Percentiles rank a stretch among this genome's conserved stretches.
These are phyloP conservation scores for Tetraselmis chui DNA, from an alignment of 139 green algal genomes.

Conservation along the genomic window DNA sequence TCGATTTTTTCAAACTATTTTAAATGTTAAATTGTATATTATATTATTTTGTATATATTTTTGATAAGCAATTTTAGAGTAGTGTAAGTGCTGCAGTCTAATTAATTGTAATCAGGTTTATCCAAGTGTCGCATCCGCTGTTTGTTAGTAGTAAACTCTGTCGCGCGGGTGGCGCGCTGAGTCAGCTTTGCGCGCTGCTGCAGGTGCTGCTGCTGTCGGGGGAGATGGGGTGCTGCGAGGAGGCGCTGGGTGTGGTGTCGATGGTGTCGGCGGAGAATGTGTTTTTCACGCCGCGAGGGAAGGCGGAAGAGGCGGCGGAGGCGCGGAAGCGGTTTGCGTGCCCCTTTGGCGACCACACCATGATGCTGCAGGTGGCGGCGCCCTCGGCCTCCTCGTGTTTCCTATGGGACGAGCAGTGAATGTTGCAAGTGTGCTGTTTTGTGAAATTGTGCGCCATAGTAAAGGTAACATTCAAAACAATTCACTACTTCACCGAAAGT, in stretches of 20 bases:
- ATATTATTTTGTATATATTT: too few species aligned
- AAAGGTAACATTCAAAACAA: too few species aligned
- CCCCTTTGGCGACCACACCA: conserved; percentile 71
- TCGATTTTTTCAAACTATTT: too few species aligned
- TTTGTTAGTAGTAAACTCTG: too few species aligned
- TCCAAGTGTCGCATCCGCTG: too few species aligned
- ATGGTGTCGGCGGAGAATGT: conserved; percentile 71
- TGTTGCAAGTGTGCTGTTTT: too few species aligned
- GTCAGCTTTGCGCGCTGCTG: neutral
- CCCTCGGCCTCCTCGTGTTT: neutral
- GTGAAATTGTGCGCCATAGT: too few species aligned
- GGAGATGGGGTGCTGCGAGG: conserved; percentile 54
- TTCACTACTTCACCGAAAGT: too few species aligned
- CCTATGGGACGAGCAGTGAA: neutral
- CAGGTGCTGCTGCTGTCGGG: conserved; percentile 52
- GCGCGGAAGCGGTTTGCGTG: conserved; percentile 53
- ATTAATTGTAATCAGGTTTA: too few species aligned
- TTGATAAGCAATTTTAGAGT: neutral
- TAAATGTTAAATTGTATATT: too few species aligned
- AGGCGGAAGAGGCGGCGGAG: conserved; percentile 50
- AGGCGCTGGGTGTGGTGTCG: conserved; percentile 66
- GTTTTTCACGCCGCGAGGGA: conserved; percentile 42
- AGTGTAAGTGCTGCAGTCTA: too few species aligned
- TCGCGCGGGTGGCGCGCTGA: too few species aligned
- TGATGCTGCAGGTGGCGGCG: conserved; percentile 36